Evolutionary conservation across 1,139 yeast genomes (phyloP), one percentile per base, ranked within the genome.

Genomic region (Blastobotrys buckinghamii): DNA sequence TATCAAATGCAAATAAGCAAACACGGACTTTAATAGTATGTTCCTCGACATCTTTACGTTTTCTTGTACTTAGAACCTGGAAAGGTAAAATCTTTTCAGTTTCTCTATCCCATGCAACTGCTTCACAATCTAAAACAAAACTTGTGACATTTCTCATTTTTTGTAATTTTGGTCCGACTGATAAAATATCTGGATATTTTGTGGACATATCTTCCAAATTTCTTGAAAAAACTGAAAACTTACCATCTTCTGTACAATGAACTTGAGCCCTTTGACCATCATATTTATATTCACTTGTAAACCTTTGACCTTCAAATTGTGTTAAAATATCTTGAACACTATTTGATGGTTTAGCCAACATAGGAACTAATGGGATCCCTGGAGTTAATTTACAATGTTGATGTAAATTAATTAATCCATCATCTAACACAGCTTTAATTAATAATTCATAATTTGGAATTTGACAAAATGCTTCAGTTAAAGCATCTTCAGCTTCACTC

Each of bases 241-340:
- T 58, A 0, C 96, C 96, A 58, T 78, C 78, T 1, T 73, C 68
- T 17, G 86, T 66, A 34, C 84, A 68, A 65, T 92, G 99, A 8
- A 92, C 84, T 63, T 92, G 99, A 0, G 97, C 97, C 59, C 99
- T 78, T 67, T 94, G 98, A 42, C 99, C 99, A 65, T 92, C 98
- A 62, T 92, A 92, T 63, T 92, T 92, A 70, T 90, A 92, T 64
- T 92, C 98, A 64, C 97, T 90, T 0, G 97, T 89, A 62, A 92
- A 92, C 51, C 79, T 79, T 57, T 83, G 84, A 32, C 84, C 90
- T 56, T 84, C 86, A 64, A 92, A 89, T 49, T 95, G 74, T 63
- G 92, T 96, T 51, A 92, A 73, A 0, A 94, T 86, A 63, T 94
- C 99, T 27, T 85, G 77, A 41, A 94, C 82, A 2, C 96, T 79